Percentiles rank a stretch among this genome's conserved stretches.
Evolutionary conservation across 2,329 filamentous ascomycete genomes (phyloP).

Genomic region (Ceratocystis smalleyi): DNA sequence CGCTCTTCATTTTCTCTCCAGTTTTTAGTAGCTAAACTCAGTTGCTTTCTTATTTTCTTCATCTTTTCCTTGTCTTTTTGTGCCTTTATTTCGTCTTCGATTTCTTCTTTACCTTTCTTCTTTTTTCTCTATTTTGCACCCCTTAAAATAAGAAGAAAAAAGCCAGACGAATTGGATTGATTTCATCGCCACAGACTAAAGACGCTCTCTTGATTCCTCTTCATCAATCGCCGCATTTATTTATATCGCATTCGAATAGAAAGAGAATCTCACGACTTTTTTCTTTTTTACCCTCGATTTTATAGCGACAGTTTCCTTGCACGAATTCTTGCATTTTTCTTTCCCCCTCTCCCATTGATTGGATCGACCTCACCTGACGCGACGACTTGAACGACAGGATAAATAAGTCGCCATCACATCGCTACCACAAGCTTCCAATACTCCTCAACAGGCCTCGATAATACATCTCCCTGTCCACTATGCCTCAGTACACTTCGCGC

Average conservation of each 20-base stretch:
- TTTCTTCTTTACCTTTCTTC: constrained; percentile 2
- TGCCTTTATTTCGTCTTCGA: not conserved
- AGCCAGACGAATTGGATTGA: not conserved
- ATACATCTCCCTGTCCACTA: constrained; percentile 25
- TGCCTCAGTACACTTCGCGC: constrained; percentile 52
- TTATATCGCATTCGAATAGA: not conserved
- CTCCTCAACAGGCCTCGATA: not conserved
- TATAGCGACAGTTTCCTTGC: not conserved
- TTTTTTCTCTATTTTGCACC: not conserved
- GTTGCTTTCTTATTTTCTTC: not conserved
- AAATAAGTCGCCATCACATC: not conserved
- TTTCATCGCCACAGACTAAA: not conserved
- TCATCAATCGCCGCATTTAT: not conserved
- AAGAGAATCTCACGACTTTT: not conserved
- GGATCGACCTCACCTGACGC: not conserved
- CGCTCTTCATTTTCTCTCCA: not conserved
- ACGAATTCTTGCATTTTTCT: not conserved
- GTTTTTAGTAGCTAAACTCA: no score
- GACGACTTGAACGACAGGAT: constrained; percentile 1
- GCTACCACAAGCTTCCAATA: not conserved
- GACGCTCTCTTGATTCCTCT: not conserved
- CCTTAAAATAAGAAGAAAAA: not conserved
- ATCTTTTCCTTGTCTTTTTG: constrained; percentile 3
- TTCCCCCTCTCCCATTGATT: not conserved
- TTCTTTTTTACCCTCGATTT: not conserved